Conservation (phyloP, 306 rosid genomes). For the Pterocarpus macrocarpus region DNA sequence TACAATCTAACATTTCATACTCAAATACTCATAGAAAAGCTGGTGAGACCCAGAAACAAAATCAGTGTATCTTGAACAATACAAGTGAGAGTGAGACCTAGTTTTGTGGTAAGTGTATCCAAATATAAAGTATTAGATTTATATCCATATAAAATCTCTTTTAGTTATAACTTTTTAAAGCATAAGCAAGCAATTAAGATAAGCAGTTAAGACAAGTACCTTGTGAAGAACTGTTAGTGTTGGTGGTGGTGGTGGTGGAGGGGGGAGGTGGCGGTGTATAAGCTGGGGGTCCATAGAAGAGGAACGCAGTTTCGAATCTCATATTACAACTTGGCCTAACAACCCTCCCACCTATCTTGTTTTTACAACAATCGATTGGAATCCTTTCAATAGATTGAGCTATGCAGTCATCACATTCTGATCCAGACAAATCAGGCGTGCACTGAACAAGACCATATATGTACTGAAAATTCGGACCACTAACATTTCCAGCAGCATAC, state of each 20-base stretch:
- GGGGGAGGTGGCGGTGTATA: background rate
- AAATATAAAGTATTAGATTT: no score
- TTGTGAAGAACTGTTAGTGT: background rate
- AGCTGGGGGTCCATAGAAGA: background rate
- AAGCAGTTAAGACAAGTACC: background rate
- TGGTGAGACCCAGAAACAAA: no score
- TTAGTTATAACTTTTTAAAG: no score
- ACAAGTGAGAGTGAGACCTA: no score
- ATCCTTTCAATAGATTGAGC: background rate
- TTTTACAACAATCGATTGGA: background rate
- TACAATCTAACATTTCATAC: no score
- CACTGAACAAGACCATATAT: constrained; percentile 41
- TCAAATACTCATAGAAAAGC: no score
- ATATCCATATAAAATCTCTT: no score
- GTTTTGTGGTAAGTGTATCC: no score
- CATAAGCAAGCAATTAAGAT: background rate
- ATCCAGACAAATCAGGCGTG: constrained; percentile 38
- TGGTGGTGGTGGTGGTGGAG: background rate
- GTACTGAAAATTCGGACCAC: background rate
- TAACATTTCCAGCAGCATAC: constrained; percentile 11
- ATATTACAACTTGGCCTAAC: constrained; percentile 42
- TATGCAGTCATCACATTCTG: background rate
- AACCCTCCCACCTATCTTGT: constrained; percentile 18
- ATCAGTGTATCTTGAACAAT: no score
- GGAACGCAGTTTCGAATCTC: constrained; percentile 14